Conservation (phyloP, 306 rosid species). For the Neltuma alba region DNA sequence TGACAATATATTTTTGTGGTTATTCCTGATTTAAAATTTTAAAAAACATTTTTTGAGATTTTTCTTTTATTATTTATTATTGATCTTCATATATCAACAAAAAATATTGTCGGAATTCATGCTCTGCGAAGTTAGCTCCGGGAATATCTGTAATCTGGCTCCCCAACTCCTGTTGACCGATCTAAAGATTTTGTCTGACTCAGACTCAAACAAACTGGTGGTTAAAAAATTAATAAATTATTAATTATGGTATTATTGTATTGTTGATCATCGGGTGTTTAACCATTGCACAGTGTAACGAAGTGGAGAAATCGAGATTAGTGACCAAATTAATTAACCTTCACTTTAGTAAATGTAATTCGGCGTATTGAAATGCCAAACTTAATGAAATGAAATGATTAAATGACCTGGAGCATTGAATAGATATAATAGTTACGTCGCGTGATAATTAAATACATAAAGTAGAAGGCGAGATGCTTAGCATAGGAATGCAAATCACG, state of each 20-base stretch:
- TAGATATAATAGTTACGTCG: not conserved
- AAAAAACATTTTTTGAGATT: too few species aligned
- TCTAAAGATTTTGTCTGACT: not conserved
- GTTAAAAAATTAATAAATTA: not conserved
- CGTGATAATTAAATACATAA: not conserved
- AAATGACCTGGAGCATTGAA: too few species aligned
- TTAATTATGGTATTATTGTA: too few species aligned
- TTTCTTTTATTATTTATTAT: too few species aligned
- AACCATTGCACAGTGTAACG: not conserved
- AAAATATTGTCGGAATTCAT: too few species aligned
- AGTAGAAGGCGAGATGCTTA: not conserved
- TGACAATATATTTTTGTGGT: too few species aligned
- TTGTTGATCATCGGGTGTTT: not conserved
- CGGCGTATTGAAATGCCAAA: not conserved
- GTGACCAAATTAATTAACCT: not conserved
- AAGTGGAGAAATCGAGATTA: not conserved
- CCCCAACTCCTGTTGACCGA: not conserved
- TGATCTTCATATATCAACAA: too few species aligned
- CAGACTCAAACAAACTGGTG: not conserved
- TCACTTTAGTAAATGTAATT: not conserved
- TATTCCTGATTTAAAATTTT: too few species aligned
- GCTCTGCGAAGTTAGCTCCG: not conserved
- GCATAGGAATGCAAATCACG: not conserved
- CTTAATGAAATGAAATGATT: too few species aligned
- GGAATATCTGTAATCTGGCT: not conserved